Conservation (phyloP, 148 eudicot species). For the Polygonum aviculare region DNA sequence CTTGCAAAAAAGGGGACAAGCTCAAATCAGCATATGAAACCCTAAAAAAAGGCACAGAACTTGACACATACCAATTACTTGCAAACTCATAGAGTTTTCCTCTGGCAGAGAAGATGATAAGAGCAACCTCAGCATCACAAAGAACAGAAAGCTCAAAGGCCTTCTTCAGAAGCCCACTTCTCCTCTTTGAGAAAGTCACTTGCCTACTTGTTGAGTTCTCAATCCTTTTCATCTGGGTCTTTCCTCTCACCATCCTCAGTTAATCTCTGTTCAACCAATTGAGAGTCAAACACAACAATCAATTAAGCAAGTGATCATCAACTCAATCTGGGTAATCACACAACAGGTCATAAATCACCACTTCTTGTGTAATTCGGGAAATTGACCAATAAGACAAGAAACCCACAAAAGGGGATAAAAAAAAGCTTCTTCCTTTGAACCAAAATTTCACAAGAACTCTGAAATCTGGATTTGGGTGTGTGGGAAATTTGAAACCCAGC, state of each 20-base stretch:
- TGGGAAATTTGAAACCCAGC: no score
- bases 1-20: not conserved
- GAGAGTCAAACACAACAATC: not conserved
- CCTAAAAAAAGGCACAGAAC: not conserved
- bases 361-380: not conserved
- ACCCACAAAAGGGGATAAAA: not conserved
- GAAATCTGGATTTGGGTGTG: not conserved
- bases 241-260: slow-evolving; percentile 40
- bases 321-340: not conserved
- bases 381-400: not conserved
- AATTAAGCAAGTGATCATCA: not conserved
- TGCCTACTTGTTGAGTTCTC: slow-evolving; percentile 58
- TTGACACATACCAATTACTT: slow-evolving; percentile 12
- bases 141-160: slow-evolving; percentile 8
- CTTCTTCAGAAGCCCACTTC: slow-evolving; percentile 7
- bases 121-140: slow-evolving; percentile 26
- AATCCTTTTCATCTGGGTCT: slow-evolving; percentile 53
- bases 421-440: not conserved
- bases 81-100: slow-evolving; percentile 54
- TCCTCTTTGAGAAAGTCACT: slow-evolving; percentile 25
- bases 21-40: not conserved
- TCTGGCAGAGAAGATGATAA: slow-evolving; percentile 45
- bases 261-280: not conserved
- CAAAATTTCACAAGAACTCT: not conserved
- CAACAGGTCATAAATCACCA: not conserved